Conservation (phyloP, 2,329 filamentous ascomycete species). For the Didymellaceae sp. region DNA sequence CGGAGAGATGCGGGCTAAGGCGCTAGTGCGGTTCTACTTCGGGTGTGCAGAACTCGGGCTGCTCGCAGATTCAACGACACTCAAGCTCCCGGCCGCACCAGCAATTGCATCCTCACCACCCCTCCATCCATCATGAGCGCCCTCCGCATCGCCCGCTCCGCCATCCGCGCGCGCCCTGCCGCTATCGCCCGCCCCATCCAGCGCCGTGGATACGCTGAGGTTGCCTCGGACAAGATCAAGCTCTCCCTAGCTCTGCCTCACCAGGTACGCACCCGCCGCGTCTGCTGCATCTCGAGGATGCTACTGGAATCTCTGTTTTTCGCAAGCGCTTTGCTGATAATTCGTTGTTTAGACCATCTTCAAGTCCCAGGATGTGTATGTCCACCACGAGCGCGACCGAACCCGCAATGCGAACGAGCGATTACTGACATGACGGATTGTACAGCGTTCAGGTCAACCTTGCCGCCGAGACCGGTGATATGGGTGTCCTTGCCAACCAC, state of each 20-base stretch:
- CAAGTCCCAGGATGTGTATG: conserved; percentile 74
- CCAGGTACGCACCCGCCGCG: conserved; percentile 73
- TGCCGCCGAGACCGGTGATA: conserved; percentile 95
- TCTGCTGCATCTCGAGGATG: conserved; percentile 10
- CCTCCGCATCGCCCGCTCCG: conserved; percentile 88
- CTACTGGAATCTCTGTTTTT: background rate
- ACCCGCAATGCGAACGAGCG: conserved; percentile 26
- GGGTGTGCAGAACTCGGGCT: conserved; percentile 38
- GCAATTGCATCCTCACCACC: conserved; percentile 49
- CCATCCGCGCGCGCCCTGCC: conserved; percentile 79
- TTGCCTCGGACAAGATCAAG: conserved; percentile 75
- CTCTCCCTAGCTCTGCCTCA: conserved; percentile 97
- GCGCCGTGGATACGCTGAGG: conserved; percentile 82
- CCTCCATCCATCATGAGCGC: conserved; percentile 76
- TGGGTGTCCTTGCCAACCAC: conserved; percentile 99
- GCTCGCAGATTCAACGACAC: conserved; percentile 33
- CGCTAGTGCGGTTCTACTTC: conserved; percentile 18
- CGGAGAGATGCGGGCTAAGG: background rate
- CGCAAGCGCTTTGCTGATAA: conserved; percentile 32
- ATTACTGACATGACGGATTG: conserved; percentile 38
- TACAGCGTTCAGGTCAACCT: conserved; percentile 96
- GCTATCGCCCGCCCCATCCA: conserved; percentile 77
- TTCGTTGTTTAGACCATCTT: conserved; percentile 64
- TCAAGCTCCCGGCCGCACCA: conserved; percentile 39
- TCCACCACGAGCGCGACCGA: conserved; percentile 44